These are phyloP conservation scores for Nematocida minor DNA, from an alignment of 371 early-diverging fungal species.

Conservation along the genomic window DNA sequence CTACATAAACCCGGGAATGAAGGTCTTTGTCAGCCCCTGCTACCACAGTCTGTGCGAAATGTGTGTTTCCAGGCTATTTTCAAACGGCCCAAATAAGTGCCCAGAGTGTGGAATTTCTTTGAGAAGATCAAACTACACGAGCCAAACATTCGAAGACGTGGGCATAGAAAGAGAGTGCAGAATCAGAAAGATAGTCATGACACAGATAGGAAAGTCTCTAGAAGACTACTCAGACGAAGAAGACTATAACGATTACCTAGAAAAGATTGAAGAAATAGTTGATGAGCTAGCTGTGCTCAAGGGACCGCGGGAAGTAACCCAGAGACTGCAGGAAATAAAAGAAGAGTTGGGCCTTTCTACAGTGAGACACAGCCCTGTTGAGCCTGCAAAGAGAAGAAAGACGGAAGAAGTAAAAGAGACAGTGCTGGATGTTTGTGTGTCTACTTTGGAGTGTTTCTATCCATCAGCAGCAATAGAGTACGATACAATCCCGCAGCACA, in stretches of 20 bases:
- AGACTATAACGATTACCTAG: slow-evolving; percentile 64
- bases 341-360: background rate
- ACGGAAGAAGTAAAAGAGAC: background rate
- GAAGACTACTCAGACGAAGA: slow-evolving; percentile 55
- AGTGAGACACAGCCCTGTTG: background rate
- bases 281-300: slow-evolving; percentile 56
- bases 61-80: slow-evolving; percentile 62
- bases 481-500: slow-evolving; percentile 1
- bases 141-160: slow-evolving; percentile 65
- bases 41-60: slow-evolving; percentile 82
- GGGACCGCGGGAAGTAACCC: slow-evolving; percentile 52
- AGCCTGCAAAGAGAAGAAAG: slow-evolving; percentile 24
- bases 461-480: slow-evolving; percentile 25
- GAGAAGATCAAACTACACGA: slow-evolving; percentile 64
- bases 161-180: slow-evolving; percentile 65
- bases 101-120: slow-evolving; percentile 64
- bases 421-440: background rate
- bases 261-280: slow-evolving; percentile 61
- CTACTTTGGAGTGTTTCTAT: slow-evolving; percentile 1
- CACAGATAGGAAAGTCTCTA: slow-evolving; percentile 37
- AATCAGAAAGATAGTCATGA: slow-evolving; percentile 60
- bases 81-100: slow-evolving; percentile 63
- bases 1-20: slow-evolving; percentile 81
- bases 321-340: slow-evolving; percentile 51
- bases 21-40: slow-evolving; percentile 84